Evolutionary conservation across 2,329 filamentous ascomycete genomes (phyloP).

Genomic region (Aspergillus fumigatiaffinis): DNA sequence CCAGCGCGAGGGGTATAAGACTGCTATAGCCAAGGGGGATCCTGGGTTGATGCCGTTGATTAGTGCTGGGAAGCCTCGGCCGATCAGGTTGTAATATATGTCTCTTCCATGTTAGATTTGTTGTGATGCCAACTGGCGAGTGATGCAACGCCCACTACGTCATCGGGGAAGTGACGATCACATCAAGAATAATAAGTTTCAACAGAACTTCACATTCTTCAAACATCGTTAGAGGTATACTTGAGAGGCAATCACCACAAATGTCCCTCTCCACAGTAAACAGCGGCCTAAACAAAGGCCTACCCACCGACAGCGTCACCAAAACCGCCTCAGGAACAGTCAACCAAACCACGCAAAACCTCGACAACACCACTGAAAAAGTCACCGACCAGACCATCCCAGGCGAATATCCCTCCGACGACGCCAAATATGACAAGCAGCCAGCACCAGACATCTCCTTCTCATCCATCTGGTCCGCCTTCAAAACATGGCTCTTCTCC

Average conservation of each 20-base stretch:
- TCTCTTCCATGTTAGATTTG: too few species aligned
- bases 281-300: constrained; percentile 16
- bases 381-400: constrained; percentile 19
- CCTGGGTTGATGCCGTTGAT: constrained; percentile 34
- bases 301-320: constrained; percentile 16
- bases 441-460: constrained; percentile 16
- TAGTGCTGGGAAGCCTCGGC: too few species aligned
- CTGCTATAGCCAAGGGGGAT: constrained; percentile 49
- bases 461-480: constrained; percentile 11
- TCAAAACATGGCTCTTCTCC: constrained; percentile 15
- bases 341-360: constrained; percentile 12
- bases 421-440: constrained; percentile 14
- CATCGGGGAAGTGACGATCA: too few species aligned
- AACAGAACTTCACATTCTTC: too few species aligned
- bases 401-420: constrained; percentile 25
- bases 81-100: too few species aligned
- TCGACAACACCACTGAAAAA: constrained; percentile 13
- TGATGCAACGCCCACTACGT: too few species aligned
- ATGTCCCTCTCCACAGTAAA: constrained; percentile 28
- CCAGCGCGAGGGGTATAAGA: constrained; percentile 45
- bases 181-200: too few species aligned
- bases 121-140: too few species aligned
- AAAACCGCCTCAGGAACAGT: constrained; percentile 11
- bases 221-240: too few species aligned
- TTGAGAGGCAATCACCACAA: not conserved